These are phyloP conservation scores for Mucor sp. DNA, from an alignment of 371 early-diverging fungal genomes.

Conservation along the genomic window DNA sequence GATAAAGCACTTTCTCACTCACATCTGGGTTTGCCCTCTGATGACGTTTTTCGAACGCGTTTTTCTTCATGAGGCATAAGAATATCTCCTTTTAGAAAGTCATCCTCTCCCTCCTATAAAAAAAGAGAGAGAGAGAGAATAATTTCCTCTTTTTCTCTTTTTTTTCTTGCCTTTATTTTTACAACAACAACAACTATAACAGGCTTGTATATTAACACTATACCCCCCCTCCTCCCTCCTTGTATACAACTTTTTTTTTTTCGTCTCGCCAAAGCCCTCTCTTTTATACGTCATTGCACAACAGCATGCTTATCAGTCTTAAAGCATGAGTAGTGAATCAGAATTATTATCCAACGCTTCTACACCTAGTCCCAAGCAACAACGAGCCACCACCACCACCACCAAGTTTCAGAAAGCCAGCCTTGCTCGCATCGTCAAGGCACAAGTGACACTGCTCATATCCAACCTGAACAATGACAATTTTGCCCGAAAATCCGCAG, in stretches of 20 bases:
- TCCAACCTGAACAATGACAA: slow-evolving; percentile 58
- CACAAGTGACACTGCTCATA: slow-evolving; percentile 61
- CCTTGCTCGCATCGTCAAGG: slow-evolving; percentile 64
- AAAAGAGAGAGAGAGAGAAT: not conserved
- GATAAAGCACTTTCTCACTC: no score
- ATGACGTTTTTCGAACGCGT: slow-evolving; percentile 14
- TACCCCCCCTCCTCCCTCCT: not conserved
- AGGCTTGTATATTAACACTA: not conserved
- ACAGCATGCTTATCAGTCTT: slow-evolving; percentile 17
- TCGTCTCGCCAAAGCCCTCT: not conserved
- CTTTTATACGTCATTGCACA: not conserved
- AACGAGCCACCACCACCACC: slow-evolving; percentile 10
- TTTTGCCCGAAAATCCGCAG: slow-evolving; percentile 48
- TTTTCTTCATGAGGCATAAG: not conserved
- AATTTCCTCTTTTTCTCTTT: not conserved
- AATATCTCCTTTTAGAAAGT: not conserved
- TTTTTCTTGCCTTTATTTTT: not conserved
- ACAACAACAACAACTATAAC: no score
- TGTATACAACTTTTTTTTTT: not conserved
- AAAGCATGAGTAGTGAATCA: slow-evolving; percentile 44
- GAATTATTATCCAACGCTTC: slow-evolving; percentile 30
- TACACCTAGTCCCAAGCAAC: slow-evolving; percentile 28
- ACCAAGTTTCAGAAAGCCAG: slow-evolving; percentile 41
- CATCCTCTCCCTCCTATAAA: not conserved
- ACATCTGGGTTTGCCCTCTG: not conserved